Conservation (phyloP, 352 stramenopile species). For the Phytophthora ohioensis region DNA sequence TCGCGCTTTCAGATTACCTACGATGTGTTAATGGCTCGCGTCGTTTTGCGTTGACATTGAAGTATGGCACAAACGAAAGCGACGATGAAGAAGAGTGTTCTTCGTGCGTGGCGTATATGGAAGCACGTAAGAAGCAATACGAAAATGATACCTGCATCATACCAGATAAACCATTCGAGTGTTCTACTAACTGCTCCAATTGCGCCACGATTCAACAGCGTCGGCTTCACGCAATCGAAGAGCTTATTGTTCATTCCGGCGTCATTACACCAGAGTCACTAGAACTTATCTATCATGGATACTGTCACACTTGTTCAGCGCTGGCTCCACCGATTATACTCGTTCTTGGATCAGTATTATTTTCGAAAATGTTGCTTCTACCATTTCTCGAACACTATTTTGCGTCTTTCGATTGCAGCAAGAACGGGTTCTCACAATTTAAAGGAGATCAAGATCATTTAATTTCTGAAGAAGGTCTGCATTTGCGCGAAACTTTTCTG, state of each 20-base stretch:
- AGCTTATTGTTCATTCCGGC: conserved; percentile 13
- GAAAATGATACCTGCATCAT: not conserved
- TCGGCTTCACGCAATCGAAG: conserved; percentile 24
- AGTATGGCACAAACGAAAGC: not conserved
- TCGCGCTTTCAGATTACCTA: conserved; percentile 57
- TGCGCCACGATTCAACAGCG: conserved; percentile 22
- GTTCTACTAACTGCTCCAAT: conserved; percentile 11
- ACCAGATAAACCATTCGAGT: conserved; percentile 2
- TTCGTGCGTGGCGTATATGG: conserved; percentile 12
- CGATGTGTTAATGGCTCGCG: conserved; percentile 39
- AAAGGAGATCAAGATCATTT: not conserved
- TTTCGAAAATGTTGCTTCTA: conserved; percentile 6
- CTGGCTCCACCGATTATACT: conserved; percentile 33
- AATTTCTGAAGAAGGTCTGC: not conserved
- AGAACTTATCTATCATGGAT: conserved; percentile 41
- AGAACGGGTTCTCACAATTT: conserved; percentile 6
- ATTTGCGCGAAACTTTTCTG: conserved; percentile 20
- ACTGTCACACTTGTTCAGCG: conserved; percentile 31
- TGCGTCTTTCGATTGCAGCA: conserved; percentile 31
- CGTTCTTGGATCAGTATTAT: conserved; percentile 21
- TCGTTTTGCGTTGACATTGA: conserved; percentile 9
- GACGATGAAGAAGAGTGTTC: conserved; percentile 8
- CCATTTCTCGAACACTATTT: conserved; percentile 40
- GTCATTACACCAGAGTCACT: conserved; percentile 4
- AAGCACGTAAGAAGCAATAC: not conserved